Evolutionary conservation across 192 early-diverging fungal species (phyloP).

Genomic region (Backusella liffmaniae): DNA sequence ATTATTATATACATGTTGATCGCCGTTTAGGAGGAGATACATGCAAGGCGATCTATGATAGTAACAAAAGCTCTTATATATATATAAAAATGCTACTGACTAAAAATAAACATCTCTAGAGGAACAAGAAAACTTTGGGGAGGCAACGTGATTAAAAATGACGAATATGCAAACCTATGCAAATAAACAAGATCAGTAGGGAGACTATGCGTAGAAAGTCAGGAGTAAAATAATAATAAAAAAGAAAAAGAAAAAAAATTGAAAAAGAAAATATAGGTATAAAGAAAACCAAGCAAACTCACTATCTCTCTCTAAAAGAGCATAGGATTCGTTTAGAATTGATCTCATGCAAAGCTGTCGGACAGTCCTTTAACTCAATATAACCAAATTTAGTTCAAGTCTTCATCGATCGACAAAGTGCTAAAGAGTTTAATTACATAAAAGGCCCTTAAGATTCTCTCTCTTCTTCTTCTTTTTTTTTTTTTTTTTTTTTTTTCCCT

Average conservation of each 20-base stretch:
- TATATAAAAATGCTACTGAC: not conserved
- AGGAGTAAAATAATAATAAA: not conserved
- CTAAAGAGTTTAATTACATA: constrained; percentile 15
- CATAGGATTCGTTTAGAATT: constrained; percentile 24
- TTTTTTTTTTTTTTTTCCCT: not conserved
- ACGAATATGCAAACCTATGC: constrained; percentile 16
- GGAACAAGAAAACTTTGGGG: constrained; percentile 5
- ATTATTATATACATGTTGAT: not conserved
- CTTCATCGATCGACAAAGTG: constrained; percentile 24
- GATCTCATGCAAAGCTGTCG: constrained; percentile 20
- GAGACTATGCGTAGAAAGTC: not conserved
- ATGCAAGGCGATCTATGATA: constrained; percentile 6
- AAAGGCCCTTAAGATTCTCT: constrained; percentile 6
- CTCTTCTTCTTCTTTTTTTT: not conserved
- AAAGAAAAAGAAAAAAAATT: not conserved
- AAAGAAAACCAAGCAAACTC: not conserved
- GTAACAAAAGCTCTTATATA: not conserved
- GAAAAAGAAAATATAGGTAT: not conserved
- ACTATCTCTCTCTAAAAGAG: not conserved
- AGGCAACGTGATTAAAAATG: constrained; percentile 27
- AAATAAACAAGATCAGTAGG: constrained; percentile 17
- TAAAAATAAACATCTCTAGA: constrained; percentile 1
- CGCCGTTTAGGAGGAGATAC: not conserved
- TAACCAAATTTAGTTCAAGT: constrained; percentile 19
- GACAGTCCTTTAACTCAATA: constrained; percentile 26